Conservation (phyloP, 371 early-diverging fungal genomes). For the Mycotypha africana region DNA sequence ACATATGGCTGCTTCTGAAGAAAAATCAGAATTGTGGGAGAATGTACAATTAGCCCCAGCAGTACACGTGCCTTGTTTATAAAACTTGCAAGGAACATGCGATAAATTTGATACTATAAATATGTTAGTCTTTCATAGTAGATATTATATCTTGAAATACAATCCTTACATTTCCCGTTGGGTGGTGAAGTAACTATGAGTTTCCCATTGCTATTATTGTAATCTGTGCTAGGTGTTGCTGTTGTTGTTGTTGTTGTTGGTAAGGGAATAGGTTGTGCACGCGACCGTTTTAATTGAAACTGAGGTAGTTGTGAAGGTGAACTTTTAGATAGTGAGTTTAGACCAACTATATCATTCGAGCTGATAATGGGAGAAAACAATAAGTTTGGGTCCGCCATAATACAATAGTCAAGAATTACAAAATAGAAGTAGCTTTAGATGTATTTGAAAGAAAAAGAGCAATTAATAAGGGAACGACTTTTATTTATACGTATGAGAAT, state of each 20-base stretch:
- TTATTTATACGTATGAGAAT: too few relatives aligned
- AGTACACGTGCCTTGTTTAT: conserved; percentile 69
- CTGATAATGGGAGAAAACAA: conserved; percentile 9
- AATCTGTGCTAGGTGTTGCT: not conserved
- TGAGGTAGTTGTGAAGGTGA: conserved; percentile 25
- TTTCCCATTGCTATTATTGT: too few relatives aligned
- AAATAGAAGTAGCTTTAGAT: too few relatives aligned
- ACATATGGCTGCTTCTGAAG: conserved; percentile 61
- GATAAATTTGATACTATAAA: conserved; percentile 30
- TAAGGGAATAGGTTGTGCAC: conserved; percentile 15
- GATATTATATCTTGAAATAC: not conserved
- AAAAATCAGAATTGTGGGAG: conserved; percentile 61
- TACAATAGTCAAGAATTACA: too few relatives aligned
- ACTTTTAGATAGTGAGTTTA: conserved; percentile 25
- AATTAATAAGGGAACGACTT: too few relatives aligned
- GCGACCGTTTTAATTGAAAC: conserved; percentile 17
- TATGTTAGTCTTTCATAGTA: not conserved
- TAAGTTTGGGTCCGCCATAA: conserved; percentile 14
- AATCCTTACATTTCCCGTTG: not conserved
- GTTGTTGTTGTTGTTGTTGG: conserved; percentile 1
- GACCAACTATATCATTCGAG: conserved; percentile 9
- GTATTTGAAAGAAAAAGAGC: too few relatives aligned
- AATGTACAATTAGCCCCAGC: conserved; percentile 75
- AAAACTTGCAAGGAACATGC: conserved; percentile 83
- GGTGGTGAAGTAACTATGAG: not conserved